Percentiles rank a stretch among this genome's conserved stretches.
These are phyloP conservation scores for Sclerotinia spermophila DNA, from an alignment of 2,329 filamentous ascomycete species.

Conservation along the genomic window DNA sequence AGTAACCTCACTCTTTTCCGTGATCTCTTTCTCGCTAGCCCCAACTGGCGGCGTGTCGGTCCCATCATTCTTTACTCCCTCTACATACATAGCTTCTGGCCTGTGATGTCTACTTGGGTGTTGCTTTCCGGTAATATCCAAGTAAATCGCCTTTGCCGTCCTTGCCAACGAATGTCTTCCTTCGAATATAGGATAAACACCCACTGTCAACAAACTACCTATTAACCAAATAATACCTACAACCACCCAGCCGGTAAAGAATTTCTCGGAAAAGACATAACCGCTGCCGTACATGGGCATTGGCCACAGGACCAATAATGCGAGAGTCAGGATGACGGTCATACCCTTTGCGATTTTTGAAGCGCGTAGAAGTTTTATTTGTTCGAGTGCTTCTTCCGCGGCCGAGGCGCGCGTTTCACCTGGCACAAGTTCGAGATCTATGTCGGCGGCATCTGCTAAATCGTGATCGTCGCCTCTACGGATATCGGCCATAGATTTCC, in stretches of 20 bases:
- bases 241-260: conserved; percentile 79
- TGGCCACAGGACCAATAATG: conserved; percentile 79
- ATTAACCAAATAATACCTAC: conserved; percentile 80
- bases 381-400: conserved; percentile 41
- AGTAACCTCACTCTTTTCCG: conserved; percentile 9
- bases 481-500: conserved; percentile 77
- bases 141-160: conserved; percentile 58
- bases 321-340: conserved; percentile 63
- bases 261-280: conserved; percentile 78
- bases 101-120: conserved; percentile 33
- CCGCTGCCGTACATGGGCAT: conserved; percentile 84
- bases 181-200: conserved; percentile 78
- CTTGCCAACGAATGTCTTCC: conserved; percentile 63
- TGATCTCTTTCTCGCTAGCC: conserved; percentile 25
- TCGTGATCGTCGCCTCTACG: conserved; percentile 75
- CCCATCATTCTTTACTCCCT: conserved; percentile 29
- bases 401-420: conserved; percentile 43
- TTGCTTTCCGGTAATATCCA: conserved; percentile 52
- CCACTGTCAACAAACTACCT: conserved; percentile 67
- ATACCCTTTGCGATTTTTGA: conserved; percentile 47
- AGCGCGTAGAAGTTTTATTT: conserved; percentile 50
- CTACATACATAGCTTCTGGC: conserved; percentile 30
- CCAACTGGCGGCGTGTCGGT: conserved; percentile 26
- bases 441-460: conserved; percentile 56
- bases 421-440: conserved; percentile 63